Base-by-base conservation (phyloP, 805 yeast genomes). In the Pichia cabralensis region DNA sequence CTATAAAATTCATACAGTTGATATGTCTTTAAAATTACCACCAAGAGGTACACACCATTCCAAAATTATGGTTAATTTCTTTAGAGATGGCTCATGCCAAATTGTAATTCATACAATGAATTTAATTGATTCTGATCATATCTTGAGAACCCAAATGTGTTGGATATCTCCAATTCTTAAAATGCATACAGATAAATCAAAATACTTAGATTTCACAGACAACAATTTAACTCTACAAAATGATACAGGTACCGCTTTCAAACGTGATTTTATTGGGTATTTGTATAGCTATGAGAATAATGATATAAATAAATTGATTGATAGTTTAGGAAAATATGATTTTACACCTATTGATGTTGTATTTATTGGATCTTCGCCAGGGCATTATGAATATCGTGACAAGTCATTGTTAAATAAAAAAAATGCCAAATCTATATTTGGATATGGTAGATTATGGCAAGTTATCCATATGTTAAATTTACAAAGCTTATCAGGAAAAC, bases 31-130 rank as follows among this genome's bases (percentile, higher is more conserved):
- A 15, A 41, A 39, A 12, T 33, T 52, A 9, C 41, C 45, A 1
- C 63, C 56, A 14, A 69, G 42, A 45, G 55, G 71, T 0, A 60
- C 67, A 3, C 86, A 80, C 50, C 89, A 80, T 50, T 66, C 83
- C 1, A 80, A 80, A 48, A 56, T 79, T 68, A 73, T 79, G 64
- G 56, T 80, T 11, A 78, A 78, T 46, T 57, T 67, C 38, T 74
- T 62, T 45, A 49, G 49, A 2, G 71, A 70, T 41, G 58, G 56
- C 13, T 53, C 65, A 0, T 52, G 66, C 22, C 75, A 71, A 46
- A 51, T 80, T 0, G 71, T 71, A 16, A 56, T 79, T 17, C 71
- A 77, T 51, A 71, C 84, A 1, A 66, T 71, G 50, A 80, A 80
- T 50, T 49, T 77, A 35, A 73, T 77, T 1, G 51, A 52, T 23